Evolutionary conservation across 1,139 yeast species (phyloP).

Genomic region (Cylindricascospora bacillispora): DNA sequence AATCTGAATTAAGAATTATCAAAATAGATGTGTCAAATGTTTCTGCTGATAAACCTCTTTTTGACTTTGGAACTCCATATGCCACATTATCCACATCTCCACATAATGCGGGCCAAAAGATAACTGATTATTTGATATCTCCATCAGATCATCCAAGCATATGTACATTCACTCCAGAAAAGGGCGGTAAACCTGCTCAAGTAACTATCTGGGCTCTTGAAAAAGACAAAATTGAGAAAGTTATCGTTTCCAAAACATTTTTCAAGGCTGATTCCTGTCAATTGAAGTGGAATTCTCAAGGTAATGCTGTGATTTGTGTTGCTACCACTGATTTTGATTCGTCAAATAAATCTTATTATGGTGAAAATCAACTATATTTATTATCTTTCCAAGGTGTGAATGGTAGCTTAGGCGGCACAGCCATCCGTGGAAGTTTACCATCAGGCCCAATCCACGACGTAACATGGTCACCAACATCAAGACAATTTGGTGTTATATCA

Average conservation of each 20-base stretch:
- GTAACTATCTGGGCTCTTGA: slow-evolving; percentile 67
- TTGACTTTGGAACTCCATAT: slow-evolving; percentile 45
- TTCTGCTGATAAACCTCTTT: slow-evolving; percentile 11
- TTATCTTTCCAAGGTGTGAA: slow-evolving; percentile 33
- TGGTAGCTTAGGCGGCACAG: slow-evolving; percentile 87
- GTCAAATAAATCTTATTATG: slow-evolving; percentile 88
- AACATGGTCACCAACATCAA: slow-evolving; percentile 92
- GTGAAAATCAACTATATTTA: slow-evolving; percentile 85
- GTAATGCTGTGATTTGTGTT: slow-evolving; percentile 85
- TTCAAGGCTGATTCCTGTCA: slow-evolving; percentile 93
- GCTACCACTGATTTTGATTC: slow-evolving; percentile 95
- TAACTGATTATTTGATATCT: slow-evolving; percentile 50
- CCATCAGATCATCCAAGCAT: slow-evolving; percentile 90
- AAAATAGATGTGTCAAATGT: slow-evolving; percentile 47
- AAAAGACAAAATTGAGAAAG: slow-evolving; percentile 54
- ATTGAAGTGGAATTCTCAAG: slow-evolving; percentile 86
- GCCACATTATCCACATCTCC: slow-evolving; percentile 40
- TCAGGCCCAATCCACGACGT: slow-evolving; percentile 96
- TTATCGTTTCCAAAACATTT: slow-evolving; percentile 76
- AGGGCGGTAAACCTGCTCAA: slow-evolving; percentile 73
- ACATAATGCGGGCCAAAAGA: slow-evolving; percentile 41
- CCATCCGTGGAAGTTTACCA: slow-evolving; percentile 74
- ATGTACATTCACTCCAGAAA: slow-evolving; percentile 83
- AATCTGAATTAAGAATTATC: slow-evolving; percentile 27
- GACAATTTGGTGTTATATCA: slow-evolving; percentile 94